Evolutionary conservation across 2,329 filamentous ascomycete genomes (phyloP), one percentile per base, ranked within the genome.

Genomic region (Fusarium aywerte): DNA sequence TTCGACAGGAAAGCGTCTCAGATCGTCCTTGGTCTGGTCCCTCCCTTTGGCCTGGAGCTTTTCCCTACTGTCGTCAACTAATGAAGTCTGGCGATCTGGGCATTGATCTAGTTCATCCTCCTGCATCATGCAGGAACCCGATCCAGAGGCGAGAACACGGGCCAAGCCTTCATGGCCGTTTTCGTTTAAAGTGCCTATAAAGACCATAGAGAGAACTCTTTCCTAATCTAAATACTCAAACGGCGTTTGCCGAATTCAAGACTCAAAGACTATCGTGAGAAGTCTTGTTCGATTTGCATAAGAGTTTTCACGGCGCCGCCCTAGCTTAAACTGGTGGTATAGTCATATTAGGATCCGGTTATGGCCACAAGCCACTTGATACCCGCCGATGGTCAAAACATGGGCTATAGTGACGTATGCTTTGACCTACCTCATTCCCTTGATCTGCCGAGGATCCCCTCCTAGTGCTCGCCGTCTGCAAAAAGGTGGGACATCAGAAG

Each of bases 61-160:
- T 31, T 4, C 3, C 25, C 3, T 10, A 15, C 38, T 33, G 8
- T 38, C 27, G 16, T 51, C 42, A 21, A 4, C 7, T 10, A 18
- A 16, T 47, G 10, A 29, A 32, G 16, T 25, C 20, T 47, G 29
- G 44, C 21, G 15, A 40, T 18, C 10, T 36, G 29, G 25, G 16
- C n/a, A 4, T 7, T 21, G 18, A 31, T 38, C 52, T 47, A 45
- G 29, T 27, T n/a, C 6, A 2, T 27, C 21, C 33, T 32, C 13
- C 33, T 33, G 58, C 33, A 58, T 63, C 2, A 63, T 63, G 60
- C 50, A 63, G 51, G 58, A 63, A 63, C 60, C 51, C 43, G 51
- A 35, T 31, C 12, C n/a, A 36, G 21, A 35, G 33, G 16, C 20
- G 32, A 52, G 44, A 58, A 45, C 44, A 16, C 18, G 16, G 20